These are phyloP conservation scores for Tetrahymena elliotti DNA, from an alignment of 73 alveolate genomes.

Conservation along the genomic window DNA sequence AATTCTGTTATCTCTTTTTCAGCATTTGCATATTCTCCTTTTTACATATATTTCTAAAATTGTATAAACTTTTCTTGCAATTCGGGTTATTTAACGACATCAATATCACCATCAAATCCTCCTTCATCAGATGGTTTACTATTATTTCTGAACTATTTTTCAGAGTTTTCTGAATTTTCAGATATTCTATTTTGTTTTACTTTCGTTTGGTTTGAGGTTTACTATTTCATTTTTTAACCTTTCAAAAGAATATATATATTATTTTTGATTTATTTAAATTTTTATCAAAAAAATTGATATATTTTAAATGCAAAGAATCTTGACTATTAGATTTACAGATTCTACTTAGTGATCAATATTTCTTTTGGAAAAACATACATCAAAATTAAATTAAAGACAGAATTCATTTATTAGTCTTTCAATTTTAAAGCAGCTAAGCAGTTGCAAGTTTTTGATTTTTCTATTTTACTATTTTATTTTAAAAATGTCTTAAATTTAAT, in stretches of 20 bases:
- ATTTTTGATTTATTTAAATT: no score
- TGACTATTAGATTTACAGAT: not conserved
- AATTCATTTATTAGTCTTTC: no score
- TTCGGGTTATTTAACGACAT: not conserved
- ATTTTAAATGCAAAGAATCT: not conserved
- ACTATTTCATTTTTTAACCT: not conserved
- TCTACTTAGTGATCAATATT: not conserved
- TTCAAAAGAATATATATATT: no score
- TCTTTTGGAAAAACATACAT: not conserved
- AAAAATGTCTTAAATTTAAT: no score
- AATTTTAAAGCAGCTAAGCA: no score
- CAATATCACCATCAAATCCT: not conserved
- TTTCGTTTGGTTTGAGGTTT: not conserved
- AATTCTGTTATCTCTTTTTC: not conserved
- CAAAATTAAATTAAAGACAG: no score
- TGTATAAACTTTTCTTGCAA: not conserved
- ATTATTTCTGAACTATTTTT: not conserved
- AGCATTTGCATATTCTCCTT: not conserved
- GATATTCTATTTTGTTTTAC: not conserved
- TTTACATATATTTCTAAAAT: not conserved
- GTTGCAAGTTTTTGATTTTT: no score
- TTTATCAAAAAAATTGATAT: not conserved
- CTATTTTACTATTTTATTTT: no score
- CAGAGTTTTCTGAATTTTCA: not conserved
- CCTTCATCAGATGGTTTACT: not conserved